Evolutionary conservation across 1,284 basidiomycete species (phyloP), one percentile per base, ranked within the genome.

Genomic region (Schizopora paradoxa): DNA sequence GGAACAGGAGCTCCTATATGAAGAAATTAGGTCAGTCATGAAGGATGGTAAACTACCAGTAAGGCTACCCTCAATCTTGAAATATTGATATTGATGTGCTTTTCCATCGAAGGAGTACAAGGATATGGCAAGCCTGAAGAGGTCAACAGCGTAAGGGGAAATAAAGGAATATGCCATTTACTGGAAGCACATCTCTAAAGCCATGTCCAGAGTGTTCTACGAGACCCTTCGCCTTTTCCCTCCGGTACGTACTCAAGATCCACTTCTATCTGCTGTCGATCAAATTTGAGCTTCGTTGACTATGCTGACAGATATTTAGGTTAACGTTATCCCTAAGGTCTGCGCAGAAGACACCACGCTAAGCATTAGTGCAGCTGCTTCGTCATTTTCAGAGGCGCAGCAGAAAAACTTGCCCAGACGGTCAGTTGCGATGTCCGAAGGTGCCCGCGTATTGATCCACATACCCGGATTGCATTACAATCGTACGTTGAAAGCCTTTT

Each of bases 141-240:
- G 68, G 37, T 66, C 66, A 2, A 60, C 70, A 56, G 73, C 71
- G 71, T 74, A 58, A 54, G 66, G 55, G 14, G 23, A n/a, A 42
- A 16, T 18, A 25, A 25, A 31, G 21, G 14, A 16, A 6, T 38
- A 33, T 51, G 19, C 36, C 46, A 18, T 19, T 48, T 41, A n/a
- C n/a, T n/a, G n/a, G 45, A 50, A 10, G 13, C 27, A 4, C 11
- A 28, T 47, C 21, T 33, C 25, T 37, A 33, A 27, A 14, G 16
- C 36, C 19, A 18, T 52, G 23, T 54, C 55, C 45, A 79, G 76
- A 7, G 73, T 77, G 1, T 64, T 79, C 47, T 69, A 79, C 56
- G 81, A 85, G 60, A 73, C 77, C 0, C 62, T 84, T 7, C 69
- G 81, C 14, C 61, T 82, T 53, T 80, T 74, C 56, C 76, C 80